Evolutionary conservation across 768 basidiomycete species (phyloP).

Genomic region (Trametes elegans): DNA sequence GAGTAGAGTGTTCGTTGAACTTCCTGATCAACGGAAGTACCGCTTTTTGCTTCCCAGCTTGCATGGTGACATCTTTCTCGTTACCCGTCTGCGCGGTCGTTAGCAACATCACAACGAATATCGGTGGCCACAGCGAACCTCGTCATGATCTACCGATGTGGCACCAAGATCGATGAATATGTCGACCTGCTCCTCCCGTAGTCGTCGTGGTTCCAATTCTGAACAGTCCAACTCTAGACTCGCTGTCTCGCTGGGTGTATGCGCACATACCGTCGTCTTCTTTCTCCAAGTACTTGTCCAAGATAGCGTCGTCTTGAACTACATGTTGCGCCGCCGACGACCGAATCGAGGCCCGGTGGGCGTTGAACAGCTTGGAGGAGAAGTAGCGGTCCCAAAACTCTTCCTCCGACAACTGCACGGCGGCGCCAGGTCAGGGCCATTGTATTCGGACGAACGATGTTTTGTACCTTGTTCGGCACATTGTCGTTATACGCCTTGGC

Average conservation of each 20-base stretch:
- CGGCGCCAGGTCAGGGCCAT: neutral
- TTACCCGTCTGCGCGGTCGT: slow-evolving; percentile 68
- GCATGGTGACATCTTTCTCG: slow-evolving; percentile 91
- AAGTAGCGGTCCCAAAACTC: slow-evolving; percentile 98
- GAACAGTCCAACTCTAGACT: slow-evolving; percentile 4
- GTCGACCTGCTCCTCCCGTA: slow-evolving; percentile 64
- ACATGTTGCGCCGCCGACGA: slow-evolving; percentile 82
- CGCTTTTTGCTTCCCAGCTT: slow-evolving; percentile 83
- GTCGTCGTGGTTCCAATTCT: slow-evolving; percentile 79
- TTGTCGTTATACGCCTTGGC: slow-evolving; percentile 90
- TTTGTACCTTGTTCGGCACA: slow-evolving; percentile 75
- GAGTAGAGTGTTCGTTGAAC: slow-evolving; percentile 96
- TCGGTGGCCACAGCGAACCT: slow-evolving; percentile 44
- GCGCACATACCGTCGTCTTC: slow-evolving; percentile 81
- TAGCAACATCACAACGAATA: neutral
- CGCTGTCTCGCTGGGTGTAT: too few species aligned
- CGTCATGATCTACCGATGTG: slow-evolving; percentile 86
- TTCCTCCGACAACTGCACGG: slow-evolving; percentile 73
- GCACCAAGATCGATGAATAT: slow-evolving; percentile 84
- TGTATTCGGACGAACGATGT: neutral
- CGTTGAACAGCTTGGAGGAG: slow-evolving; percentile 92
- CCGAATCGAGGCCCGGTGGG: slow-evolving; percentile 89
- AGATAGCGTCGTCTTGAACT: slow-evolving; percentile 88
- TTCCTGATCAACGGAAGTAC: slow-evolving; percentile 91
- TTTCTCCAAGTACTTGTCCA: slow-evolving; percentile 94